phyloP scores from a whole-genome alignment of 2,329 filamentous ascomycete species.

The Lachnellula occidentalis region DNA sequence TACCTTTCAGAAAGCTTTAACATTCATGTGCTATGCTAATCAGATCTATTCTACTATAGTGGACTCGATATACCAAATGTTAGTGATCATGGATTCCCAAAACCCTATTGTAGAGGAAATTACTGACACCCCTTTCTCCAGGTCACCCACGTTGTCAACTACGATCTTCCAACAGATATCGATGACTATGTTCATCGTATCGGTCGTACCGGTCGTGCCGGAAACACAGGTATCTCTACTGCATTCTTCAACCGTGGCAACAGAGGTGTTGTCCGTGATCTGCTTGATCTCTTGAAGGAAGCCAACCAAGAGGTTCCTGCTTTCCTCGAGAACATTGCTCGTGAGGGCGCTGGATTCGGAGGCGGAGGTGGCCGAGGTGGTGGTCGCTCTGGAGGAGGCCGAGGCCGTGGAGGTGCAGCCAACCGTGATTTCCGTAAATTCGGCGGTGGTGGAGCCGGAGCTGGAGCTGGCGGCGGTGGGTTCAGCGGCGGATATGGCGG shows the following conservation, averaged over 20 bases:
- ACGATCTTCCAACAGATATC: slow-evolving; percentile 97
- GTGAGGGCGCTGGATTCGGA: slow-evolving; percentile 79
- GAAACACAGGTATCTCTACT: slow-evolving; percentile 96
- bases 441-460: slow-evolving; percentile 49
- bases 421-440: slow-evolving; percentile 90
- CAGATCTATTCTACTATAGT: neutral
- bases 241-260: slow-evolving; percentile 99
- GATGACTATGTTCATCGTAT: slow-evolving; percentile 99
- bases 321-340: slow-evolving; percentile 96
- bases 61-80: slow-evolving; percentile 73
- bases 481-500: slow-evolving; percentile 41
- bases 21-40: neutral
- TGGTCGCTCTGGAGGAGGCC: slow-evolving; percentile 56
- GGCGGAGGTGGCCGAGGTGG: slow-evolving; percentile 64
- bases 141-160: slow-evolving; percentile 97
- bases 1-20: slow-evolving; percentile 1
- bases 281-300: slow-evolving; percentile 97
- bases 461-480: slow-evolving; percentile 40
- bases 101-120: neutral
- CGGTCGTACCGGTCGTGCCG: slow-evolving; percentile 98
- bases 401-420: slow-evolving; percentile 62
- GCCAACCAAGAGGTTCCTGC: slow-evolving; percentile 93
- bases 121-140: neutral
- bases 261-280: slow-evolving; percentile 92
- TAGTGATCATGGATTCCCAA: neutral